A percentile compares a stretch with the other conserved stretches of the same genome.
Conservation (phyloP, 495 filamentous ascomycete genomes). For the Neurospora hispaniola region DNA sequence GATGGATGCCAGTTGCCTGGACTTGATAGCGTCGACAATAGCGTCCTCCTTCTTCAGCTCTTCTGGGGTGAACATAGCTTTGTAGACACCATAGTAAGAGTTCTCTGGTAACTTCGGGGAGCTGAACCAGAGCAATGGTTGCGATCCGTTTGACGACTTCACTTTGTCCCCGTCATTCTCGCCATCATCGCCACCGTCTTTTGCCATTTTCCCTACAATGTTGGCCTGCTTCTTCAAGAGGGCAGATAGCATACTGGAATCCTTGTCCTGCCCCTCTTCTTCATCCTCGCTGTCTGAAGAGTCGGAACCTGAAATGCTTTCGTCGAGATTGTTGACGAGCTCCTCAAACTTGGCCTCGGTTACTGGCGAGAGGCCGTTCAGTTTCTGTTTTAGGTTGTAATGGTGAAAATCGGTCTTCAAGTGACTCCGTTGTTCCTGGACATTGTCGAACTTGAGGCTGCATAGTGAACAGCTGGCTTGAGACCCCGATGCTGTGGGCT, state of each 20-base stretch:
- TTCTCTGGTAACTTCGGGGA: slow-evolving; percentile 64
- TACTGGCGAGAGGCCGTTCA: slow-evolving; percentile 57
- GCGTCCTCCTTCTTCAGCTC: slow-evolving; percentile 55
- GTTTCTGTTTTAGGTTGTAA: slow-evolving; percentile 87
- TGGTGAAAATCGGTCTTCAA: slow-evolving; percentile 84
- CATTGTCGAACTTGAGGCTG: slow-evolving; percentile 51
- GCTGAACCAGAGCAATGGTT: slow-evolving; percentile 78
- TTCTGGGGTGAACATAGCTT: slow-evolving; percentile 61
- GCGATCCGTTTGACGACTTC: slow-evolving; percentile 46
- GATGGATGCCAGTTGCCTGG: slow-evolving; percentile 64
- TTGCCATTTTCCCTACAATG: slow-evolving; percentile 38
- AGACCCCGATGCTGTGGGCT: slow-evolving; percentile 41
- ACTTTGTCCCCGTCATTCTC: slow-evolving; percentile 23
- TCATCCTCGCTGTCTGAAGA: slow-evolving; percentile 42
- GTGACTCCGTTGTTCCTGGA: slow-evolving; percentile 78
- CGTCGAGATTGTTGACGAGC: slow-evolving; percentile 70
- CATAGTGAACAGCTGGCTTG: slow-evolving; percentile 73
- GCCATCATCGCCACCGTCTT: slow-evolving; percentile 26
- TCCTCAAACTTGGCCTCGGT: slow-evolving; percentile 74
- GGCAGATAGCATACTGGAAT: slow-evolving; percentile 55
- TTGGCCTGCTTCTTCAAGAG: slow-evolving; percentile 77
- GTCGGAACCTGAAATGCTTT: slow-evolving; percentile 82
- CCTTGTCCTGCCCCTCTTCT: slow-evolving; percentile 32
- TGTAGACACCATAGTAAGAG: slow-evolving; percentile 74
- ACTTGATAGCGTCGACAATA: slow-evolving; percentile 55